Conservation (phyloP, 371 early-diverging fungal genomes). For the Mortierella sp. region DNA sequence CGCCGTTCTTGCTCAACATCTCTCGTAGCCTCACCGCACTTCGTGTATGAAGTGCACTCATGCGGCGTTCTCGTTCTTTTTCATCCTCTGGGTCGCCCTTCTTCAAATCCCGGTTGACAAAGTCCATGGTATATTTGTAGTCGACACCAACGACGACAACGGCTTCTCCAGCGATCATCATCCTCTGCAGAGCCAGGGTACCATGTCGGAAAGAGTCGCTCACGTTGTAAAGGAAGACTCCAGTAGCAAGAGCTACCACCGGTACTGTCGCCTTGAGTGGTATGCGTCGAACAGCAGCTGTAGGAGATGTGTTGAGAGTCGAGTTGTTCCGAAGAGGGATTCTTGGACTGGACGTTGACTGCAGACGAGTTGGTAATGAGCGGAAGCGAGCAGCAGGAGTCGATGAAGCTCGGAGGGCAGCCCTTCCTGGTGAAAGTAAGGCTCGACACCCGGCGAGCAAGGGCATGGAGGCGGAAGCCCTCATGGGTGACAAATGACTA, state of each 20-base stretch:
- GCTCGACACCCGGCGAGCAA: constrained; percentile 17
- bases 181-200: constrained; percentile 57
- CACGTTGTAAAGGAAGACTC: constrained; percentile 56
- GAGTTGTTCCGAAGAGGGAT: neutral
- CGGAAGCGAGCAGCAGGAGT: constrained; percentile 1
- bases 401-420: neutral
- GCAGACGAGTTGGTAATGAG: constrained; percentile 1
- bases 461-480: constrained; percentile 20
- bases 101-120: constrained; percentile 46
- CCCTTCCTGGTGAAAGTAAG: neutral
- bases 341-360: constrained; percentile 2
- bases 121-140: constrained; percentile 68
- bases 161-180: constrained; percentile 58
- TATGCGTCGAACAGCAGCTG: constrained; percentile 16
- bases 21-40: constrained; percentile 69
- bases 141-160: constrained; percentile 66
- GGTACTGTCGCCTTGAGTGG: constrained; percentile 27
- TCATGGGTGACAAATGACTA: constrained; percentile 13
- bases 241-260: constrained; percentile 33
- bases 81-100: constrained; percentile 56
- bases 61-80: constrained; percentile 40
- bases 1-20: constrained; percentile 74
- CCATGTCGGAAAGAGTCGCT: constrained; percentile 61
- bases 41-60: constrained; percentile 56
- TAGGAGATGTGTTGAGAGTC: constrained; percentile 8